phyloP scores from a whole-genome alignment of 495 filamentous ascomycete genomes.

The Jackrogersella multiformis region DNA sequence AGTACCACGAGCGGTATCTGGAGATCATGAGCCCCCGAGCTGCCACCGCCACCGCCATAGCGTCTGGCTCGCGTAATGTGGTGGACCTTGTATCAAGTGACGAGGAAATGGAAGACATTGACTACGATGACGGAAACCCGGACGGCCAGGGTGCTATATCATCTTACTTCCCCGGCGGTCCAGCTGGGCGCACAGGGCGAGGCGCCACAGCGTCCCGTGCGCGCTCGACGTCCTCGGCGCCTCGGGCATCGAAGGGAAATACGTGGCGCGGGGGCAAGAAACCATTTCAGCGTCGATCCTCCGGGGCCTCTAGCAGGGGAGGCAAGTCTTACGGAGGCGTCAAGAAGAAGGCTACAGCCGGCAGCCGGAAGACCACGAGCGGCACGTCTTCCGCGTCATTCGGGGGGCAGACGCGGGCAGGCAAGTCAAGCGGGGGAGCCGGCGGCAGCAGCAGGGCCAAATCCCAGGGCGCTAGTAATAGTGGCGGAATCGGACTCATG shows the following conservation, averaged over 20 bases:
- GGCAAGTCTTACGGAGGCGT: slow-evolving; percentile 39
- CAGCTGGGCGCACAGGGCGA: slow-evolving; percentile 41
- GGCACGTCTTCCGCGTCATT: slow-evolving; percentile 28
- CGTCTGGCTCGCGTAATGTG: slow-evolving; percentile 58
- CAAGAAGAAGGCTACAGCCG: slow-evolving; percentile 41
- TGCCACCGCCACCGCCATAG: slow-evolving; percentile 6
- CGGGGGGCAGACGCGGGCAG: slow-evolving; percentile 12
- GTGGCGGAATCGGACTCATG: slow-evolving; percentile 45
- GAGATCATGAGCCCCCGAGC: slow-evolving; percentile 59
- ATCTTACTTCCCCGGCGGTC: slow-evolving; percentile 55
- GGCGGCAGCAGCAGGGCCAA: slow-evolving; percentile 23
- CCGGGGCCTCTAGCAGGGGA: slow-evolving; percentile 38
- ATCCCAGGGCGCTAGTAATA: slow-evolving; percentile 28
- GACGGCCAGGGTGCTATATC: slow-evolving; percentile 54
- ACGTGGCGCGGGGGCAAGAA: slow-evolving; percentile 39
- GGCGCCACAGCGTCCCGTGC: slow-evolving; percentile 20
- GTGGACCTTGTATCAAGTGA: slow-evolving; percentile 73
- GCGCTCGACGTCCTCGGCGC: slow-evolving; percentile 27
- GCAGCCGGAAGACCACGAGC: slow-evolving; percentile 22
- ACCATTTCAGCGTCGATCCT: slow-evolving; percentile 32
- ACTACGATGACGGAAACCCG: slow-evolving; percentile 51
- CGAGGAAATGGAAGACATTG: slow-evolving; percentile 63
- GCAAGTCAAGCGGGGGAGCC: slow-evolving; percentile 4
- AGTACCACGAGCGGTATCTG: slow-evolving; percentile 64
- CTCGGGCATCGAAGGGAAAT: slow-evolving; percentile 8